Evolutionary conservation across 2,329 filamentous ascomycete genomes (phyloP), one percentile per base, ranked within the genome.

Genomic region (Claviceps sp.): DNA sequence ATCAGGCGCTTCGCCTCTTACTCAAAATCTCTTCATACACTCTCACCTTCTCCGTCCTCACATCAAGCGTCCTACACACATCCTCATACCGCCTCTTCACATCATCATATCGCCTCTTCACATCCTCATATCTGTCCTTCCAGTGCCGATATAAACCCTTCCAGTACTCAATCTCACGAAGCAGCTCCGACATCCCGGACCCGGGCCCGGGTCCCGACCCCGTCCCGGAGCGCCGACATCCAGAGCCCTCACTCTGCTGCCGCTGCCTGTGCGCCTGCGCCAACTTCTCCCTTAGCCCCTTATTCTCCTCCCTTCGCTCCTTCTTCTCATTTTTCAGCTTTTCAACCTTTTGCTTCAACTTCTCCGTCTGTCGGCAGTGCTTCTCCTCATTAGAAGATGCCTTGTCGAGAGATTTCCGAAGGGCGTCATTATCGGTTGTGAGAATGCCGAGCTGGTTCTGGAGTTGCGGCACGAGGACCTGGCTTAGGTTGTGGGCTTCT

Each of bases 331-430:
- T 63, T 42, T 59, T 55, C 5, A 72, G 61, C 54, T 59, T 63
- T 46, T 60, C 59, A 49, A 67, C 57, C 55, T 65, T 66, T 53
- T 63, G 56, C 3, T 64, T 62, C 45, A 60, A 61, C 30, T 67
- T 64, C 22, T 67, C 53, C 50, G 70, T 66, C 9, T 48, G 50
- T n/a, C 44, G 53, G 26, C 63, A 59, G 45, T 65, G 61, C 38
- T 61, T 64, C 47, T 59, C 57, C 2, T 65, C 60, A 49, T 59
- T 54, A 20, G 63, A 63, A n/a, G 63, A 58, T 1, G 59, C 58
- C 30, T 58, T 63, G 34, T 71, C 68, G 40, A 67, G 54, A 6
- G 65, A 62, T n/a, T 63, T 64, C 13, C 70, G 66, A 5, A 75
- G 63, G 7, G 63, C 60, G 16, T 63, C 60, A 55, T 73, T 73